Conservation (phyloP, 345 rosid species). For the Angophora floribunda region DNA sequence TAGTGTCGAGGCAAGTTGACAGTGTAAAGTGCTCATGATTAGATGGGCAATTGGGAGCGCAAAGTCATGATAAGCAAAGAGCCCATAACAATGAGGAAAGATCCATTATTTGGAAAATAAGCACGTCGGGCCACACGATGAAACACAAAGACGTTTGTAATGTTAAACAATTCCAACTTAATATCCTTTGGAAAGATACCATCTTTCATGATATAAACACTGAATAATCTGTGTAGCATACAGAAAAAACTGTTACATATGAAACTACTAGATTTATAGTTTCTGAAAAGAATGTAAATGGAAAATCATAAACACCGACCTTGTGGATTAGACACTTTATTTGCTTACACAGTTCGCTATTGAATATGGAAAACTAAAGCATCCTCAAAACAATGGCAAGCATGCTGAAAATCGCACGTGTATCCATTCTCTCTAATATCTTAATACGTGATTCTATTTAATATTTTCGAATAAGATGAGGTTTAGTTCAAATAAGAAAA, state of each 20-base stretch:
- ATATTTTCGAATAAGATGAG: constrained; percentile 50
- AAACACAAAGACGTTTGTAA: neutral
- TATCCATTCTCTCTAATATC: constrained; percentile 80
- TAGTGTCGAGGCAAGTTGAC: neutral
- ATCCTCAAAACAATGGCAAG: constrained; percentile 52
- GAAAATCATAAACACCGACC: neutral
- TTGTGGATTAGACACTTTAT: neutral
- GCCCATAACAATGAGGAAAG: neutral
- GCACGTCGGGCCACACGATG: neutral
- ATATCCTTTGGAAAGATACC: neutral
- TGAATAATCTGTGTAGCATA: neutral
- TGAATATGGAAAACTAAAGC: neutral
- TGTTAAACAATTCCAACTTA: neutral
- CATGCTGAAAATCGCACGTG: constrained; percentile 67
- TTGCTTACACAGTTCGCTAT: neutral
- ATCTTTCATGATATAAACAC: neutral
- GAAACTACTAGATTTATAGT: neutral
- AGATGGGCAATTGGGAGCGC: neutral
- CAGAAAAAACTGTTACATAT: neutral
- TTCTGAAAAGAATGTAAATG: neutral
- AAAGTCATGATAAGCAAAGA: neutral
- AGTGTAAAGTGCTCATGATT: neutral
- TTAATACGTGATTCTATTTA: constrained; percentile 59
- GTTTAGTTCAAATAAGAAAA: constrained; percentile 45
- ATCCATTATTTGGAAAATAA: neutral